Evolutionary conservation across 1,284 basidiomycete genomes (phyloP), one percentile per base, ranked within the genome.

Genomic region (Hymenochaete sp.): DNA sequence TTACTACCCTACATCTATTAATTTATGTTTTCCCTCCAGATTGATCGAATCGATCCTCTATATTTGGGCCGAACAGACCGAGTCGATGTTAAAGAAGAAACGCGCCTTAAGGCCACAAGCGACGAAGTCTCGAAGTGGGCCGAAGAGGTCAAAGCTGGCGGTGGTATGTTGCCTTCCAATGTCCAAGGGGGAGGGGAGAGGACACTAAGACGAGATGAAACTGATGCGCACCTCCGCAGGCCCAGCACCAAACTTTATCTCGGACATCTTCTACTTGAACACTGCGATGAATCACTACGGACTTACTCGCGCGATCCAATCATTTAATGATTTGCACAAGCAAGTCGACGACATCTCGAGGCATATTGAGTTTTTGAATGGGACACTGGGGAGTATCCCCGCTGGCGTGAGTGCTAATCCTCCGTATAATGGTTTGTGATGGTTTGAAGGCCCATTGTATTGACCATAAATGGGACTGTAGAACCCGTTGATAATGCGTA

Each of bases 181-280:
- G 13, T 35, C 8, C 14, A n/a, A n/a, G n/a, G n/a, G n/a, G n/a
- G n/a, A n/a, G n/a, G n/a, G n/a, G n/a, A n/a, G n/a, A n/a, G n/a
- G n/a, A n/a, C n/a, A n/a, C n/a, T 16, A 5, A 10, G 22, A 19
- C 3, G n/a, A 11, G 38, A 49, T n/a, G 11, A 28, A 10, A 39
- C 6, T 50, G 47, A 16, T 27, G 48, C 45, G 16, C 18, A n/a
- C 31, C n/a, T 52, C 44, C 13, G 38, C 54, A 75, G 75, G 68
- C 10, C 59, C 73, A 33, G 52, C 74, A 4, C 74, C 86, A 2
- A 97, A 96, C 62, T 98, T 99, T 65, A 93, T 98, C 54, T 93
- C 93, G 1, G 86, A 98, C 45, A 78, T 96, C 9, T 98, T 96
- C 68, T 98, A 87, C 68, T 70, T 98, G 29, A 73, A 82, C 7